A percentile compares a stretch with the other conserved stretches of the same genome.
These are phyloP conservation scores for Fraxinus xanthoxyloides DNA, from an alignment of 305 asterid genomes.

Conservation along the genomic window DNA sequence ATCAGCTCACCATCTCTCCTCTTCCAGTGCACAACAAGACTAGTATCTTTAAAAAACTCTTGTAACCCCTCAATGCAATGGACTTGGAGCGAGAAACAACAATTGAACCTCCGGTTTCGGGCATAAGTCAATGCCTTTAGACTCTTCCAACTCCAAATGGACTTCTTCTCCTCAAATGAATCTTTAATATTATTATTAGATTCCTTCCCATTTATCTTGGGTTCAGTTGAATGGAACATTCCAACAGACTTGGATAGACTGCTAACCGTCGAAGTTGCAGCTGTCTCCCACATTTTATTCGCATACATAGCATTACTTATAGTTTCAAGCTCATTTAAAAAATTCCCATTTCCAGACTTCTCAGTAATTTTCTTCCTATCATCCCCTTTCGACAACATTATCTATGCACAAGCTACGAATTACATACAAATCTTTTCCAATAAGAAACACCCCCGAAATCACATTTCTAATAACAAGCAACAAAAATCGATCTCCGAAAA, in stretches of 20 bases:
- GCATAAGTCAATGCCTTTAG: conserved; percentile 40
- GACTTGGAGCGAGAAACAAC: conserved; percentile 70
- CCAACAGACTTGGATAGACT: conserved; percentile 47
- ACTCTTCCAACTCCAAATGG: conserved; percentile 54
- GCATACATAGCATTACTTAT: conserved; percentile 53
- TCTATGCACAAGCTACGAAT: conserved; percentile 36
- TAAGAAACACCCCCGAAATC: conserved; percentile 16
- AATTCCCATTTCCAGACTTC: conserved; percentile 56
- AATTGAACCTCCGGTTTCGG: conserved; percentile 48
- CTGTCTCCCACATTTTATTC: conserved; percentile 38
- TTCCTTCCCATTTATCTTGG: conserved; percentile 23
- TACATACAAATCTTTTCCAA: conserved; percentile 28
- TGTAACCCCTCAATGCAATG: conserved; percentile 81
- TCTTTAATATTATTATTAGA: conserved; percentile 29
- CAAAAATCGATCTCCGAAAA: not conserved
- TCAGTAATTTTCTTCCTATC: conserved; percentile 64
- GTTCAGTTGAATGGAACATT: conserved; percentile 26
- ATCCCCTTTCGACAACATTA: conserved; percentile 58
- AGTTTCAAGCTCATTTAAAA: conserved; percentile 65
- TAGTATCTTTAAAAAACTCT: conserved; percentile 27
- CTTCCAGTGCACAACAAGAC: conserved; percentile 56
- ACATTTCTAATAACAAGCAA: not conserved
- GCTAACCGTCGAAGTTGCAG: conserved; percentile 35
- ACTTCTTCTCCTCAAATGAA: conserved; percentile 43
- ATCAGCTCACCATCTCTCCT: conserved; percentile 50